Conservation (phyloP, 1,284 basidiomycete species). For the Volvariella volvacea region DNA sequence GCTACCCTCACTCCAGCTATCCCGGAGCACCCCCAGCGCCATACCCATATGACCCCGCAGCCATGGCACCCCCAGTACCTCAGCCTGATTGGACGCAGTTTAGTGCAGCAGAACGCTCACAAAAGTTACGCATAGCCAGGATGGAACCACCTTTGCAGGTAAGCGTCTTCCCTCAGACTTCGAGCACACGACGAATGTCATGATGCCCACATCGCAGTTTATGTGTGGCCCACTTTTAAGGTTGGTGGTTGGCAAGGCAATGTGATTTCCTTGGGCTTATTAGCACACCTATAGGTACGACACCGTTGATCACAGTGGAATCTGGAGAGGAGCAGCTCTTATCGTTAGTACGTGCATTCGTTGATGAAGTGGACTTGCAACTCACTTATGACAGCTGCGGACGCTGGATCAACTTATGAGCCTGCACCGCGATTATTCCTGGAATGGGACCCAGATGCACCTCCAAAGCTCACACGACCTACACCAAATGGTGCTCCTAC, state of each 20-base stretch:
- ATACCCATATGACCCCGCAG: too few species aligned
- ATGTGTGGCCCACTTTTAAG: slow-evolving; percentile 87
- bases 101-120: slow-evolving; percentile 59
- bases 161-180: slow-evolving; percentile 8
- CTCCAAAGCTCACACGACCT: slow-evolving; percentile 7
- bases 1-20: slow-evolving; percentile 3
- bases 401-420: slow-evolving; percentile 75
- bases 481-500: slow-evolving; percentile 28
- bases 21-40: not conserved
- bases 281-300: slow-evolving; percentile 53
- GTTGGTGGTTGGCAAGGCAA: slow-evolving; percentile 13
- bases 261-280: too few species aligned
- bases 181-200: too few species aligned
- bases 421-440: slow-evolving; percentile 73
- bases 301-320: slow-evolving; percentile 66
- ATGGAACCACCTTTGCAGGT: slow-evolving; percentile 67
- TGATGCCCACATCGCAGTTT: slow-evolving; percentile 32
- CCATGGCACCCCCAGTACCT: too few species aligned
- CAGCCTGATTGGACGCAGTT: slow-evolving; percentile 22
- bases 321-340: slow-evolving; percentile 86
- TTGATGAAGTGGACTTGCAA: not conserved
- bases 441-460: slow-evolving; percentile 62
- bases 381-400: slow-evolving; percentile 45
- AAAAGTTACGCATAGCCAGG: slow-evolving; percentile 43
- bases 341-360: slow-evolving; percentile 62